Percentiles rank a stretch among this genome's conserved stretches.
phyloP scores from a whole-genome alignment of 2,329 filamentous ascomycete species.

The Phialemonium atrogriseum region DNA sequence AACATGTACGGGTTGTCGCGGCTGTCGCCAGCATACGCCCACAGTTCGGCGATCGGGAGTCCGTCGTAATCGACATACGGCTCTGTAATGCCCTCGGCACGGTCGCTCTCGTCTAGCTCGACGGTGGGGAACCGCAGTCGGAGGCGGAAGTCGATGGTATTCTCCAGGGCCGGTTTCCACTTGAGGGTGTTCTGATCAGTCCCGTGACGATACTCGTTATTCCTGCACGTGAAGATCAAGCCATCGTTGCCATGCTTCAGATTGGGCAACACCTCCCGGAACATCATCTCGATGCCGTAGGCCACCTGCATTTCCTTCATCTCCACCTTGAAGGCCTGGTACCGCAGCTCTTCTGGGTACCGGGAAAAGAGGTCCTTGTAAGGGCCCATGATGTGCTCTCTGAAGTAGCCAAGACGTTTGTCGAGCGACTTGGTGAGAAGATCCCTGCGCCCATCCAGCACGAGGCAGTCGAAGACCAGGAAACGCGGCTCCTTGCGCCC shows the following conservation, averaged over 20 bases:
- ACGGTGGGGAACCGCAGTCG: conserved; percentile 65
- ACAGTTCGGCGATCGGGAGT: conserved; percentile 64
- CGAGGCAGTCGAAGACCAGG: conserved; percentile 88
- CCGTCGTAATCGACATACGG: conserved; percentile 72
- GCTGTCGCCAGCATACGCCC: conserved; percentile 57
- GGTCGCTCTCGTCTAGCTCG: conserved; percentile 60
- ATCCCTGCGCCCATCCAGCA: conserved; percentile 58
- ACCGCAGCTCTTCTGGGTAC: conserved; percentile 60
- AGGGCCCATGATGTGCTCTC: conserved; percentile 65
- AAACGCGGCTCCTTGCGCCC: conserved; percentile 68
- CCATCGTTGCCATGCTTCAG: conserved; percentile 93
- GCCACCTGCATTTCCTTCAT: conserved; percentile 85
- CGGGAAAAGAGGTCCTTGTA: conserved; percentile 55
- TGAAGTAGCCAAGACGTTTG: conserved; percentile 82
- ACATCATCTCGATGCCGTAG: conserved; percentile 89
- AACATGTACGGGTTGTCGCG: conserved; percentile 46
- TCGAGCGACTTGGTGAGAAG: conserved; percentile 73
- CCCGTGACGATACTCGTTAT: conserved; percentile 76
- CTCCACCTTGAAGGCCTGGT: conserved; percentile 72
- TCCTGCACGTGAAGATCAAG: conserved; percentile 93
- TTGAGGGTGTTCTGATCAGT: conserved; percentile 93
- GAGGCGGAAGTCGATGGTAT: conserved; percentile 87
- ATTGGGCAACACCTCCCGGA: conserved; percentile 72
- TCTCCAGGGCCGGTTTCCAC: conserved; percentile 94
- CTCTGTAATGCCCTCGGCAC: conserved; percentile 54